Evolutionary conservation across 306 rosid genomes (phyloP), one percentile per base, ranked within the genome.

Genomic region (Cicer cuneatum): DNA sequence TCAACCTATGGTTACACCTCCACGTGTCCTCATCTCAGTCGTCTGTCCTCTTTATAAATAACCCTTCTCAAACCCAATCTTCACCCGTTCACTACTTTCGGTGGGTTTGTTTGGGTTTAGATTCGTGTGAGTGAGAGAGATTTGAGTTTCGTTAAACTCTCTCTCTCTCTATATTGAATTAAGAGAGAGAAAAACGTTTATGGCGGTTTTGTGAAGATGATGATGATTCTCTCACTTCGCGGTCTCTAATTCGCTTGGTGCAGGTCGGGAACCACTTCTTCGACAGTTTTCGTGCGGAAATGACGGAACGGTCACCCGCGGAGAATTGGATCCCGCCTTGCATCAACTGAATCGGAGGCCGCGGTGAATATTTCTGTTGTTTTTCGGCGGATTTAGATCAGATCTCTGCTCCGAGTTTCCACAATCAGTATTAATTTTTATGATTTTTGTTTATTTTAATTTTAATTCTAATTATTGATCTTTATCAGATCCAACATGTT

Each of bases 211-310:
- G 47, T n/a, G 38, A 4, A 15, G 66, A 35, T 7, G 48, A 2
- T 7, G 66, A 40, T 12, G 35, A 5, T 56, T 78, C 73, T 62
- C 72, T 87, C 87, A 81, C 90, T 81, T 82, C 74, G 94, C 96
- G 85, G 80, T 84, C 91, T 93, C 98, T 89, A 86, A 89, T 93
- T 93, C 98, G 98, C 98, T 93, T 93, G 98, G 98, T 93, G 98
- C 98, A 93, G 98, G 97, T 93, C 98, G 98, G 98, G 98, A 93
- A 88, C 96, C 79, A 84, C 73, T 85, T 24, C 72, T 41, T 80
- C 78, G 52, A 38, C 66, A 13, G 68, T 54, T 59, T 51, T 65
- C 78, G 84, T 57, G 59, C 47, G 33, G 35, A 0, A 62, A 69
- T 53, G 75, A 66, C 13, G 59, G 43, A 18, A 79, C 45, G 12